Conservation (phyloP, 163 green algal species). For the Scenedesmus sp. region DNA sequence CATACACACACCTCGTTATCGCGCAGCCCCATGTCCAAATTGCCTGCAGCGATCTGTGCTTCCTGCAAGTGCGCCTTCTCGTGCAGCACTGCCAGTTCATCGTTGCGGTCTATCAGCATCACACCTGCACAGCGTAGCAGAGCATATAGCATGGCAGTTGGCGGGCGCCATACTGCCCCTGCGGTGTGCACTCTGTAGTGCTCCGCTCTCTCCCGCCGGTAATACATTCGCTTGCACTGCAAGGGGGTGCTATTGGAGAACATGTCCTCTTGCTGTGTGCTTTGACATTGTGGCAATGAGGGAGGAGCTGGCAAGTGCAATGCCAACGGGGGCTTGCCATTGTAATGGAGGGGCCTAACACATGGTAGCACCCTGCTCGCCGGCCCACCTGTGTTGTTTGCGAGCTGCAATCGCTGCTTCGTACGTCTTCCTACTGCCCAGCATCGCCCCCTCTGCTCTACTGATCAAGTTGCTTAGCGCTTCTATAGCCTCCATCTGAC, state of each 20-base stretch:
- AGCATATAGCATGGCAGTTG: neutral
- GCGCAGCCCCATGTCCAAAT: constrained; percentile 65
- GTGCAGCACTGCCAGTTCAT: constrained; percentile 92
- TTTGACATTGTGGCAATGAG: no score
- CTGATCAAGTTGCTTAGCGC: constrained; percentile 71
- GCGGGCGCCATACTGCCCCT: neutral
- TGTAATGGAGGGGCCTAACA: neutral
- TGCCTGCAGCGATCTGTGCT: constrained; percentile 63
- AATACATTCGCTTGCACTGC: no score
- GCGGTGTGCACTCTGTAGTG: neutral
- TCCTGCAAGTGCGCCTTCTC: constrained; percentile 81
- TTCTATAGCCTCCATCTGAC: constrained; percentile 61
- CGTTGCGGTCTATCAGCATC: constrained; percentile 91
- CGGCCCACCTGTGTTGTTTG: constrained; percentile 78
- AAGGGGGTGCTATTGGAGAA: no score
- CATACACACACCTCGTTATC: constrained; percentile 36
- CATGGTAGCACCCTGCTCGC: no score
- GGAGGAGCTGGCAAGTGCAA: no score
- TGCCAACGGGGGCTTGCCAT: neutral
- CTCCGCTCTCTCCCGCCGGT: neutral
- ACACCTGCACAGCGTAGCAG: constrained; percentile 66
- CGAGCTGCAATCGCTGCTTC: constrained; percentile 78
- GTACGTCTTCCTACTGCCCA: constrained; percentile 67
- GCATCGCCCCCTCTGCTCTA: constrained; percentile 70
- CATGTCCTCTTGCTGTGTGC: no score